Conservation (phyloP, 2,329 filamentous ascomycete genomes). For the Dichotomopilus funicola region DNA sequence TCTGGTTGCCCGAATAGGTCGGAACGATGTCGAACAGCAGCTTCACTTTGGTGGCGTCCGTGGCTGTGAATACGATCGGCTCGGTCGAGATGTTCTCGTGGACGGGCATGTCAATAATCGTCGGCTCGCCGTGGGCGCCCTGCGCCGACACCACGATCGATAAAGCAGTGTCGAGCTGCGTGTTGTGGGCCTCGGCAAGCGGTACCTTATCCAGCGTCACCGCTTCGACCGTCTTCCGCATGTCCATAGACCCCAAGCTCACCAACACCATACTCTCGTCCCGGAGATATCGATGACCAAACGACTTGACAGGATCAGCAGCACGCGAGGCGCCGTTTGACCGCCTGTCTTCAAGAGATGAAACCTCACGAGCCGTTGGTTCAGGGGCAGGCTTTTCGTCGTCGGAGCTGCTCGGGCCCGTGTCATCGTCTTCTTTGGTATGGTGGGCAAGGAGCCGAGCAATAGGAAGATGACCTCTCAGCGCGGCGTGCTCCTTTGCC, state of each 20-base stretch:
- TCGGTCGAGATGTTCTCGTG: constrained; percentile 92
- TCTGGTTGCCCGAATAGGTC: constrained; percentile 85
- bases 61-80: constrained; percentile 81
- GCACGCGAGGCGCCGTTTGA: constrained; percentile 47
- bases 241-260: constrained; percentile 91
- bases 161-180: constrained; percentile 87
- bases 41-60: constrained; percentile 73
- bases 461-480: constrained; percentile 82
- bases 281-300: constrained; percentile 90
- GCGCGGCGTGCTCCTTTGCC: constrained; percentile 82
- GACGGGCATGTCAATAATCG: constrained; percentile 84
- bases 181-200: constrained; percentile 79
- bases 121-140: constrained; percentile 79
- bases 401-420: constrained; percentile 28
- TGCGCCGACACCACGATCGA: constrained; percentile 85
- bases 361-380: constrained; percentile 43
- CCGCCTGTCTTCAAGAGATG: constrained; percentile 55
- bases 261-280: constrained; percentile 86
- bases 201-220: constrained; percentile 87
- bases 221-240: constrained; percentile 70
- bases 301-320: constrained; percentile 82
- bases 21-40: constrained; percentile 91
- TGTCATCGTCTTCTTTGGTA: constrained; percentile 29
- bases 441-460: constrained; percentile 60
- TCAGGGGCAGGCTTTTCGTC: constrained; percentile 26